Conservation (phyloP, 2,329 filamentous ascomycete genomes). For the Penicillium sumatraense region DNA sequence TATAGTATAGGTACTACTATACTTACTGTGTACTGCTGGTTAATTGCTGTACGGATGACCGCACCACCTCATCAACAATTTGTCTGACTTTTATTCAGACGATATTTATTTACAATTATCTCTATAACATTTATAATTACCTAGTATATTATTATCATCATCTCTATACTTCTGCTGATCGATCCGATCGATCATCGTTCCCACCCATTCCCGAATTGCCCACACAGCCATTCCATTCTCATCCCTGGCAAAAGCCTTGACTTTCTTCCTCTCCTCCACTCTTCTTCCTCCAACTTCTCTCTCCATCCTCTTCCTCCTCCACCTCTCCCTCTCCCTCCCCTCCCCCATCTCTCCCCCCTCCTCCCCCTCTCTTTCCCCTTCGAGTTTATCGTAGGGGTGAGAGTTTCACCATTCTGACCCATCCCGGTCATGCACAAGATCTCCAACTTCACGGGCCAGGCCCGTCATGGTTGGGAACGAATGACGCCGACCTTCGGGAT, state of each 20-base stretch:
- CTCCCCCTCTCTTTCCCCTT: conserved; percentile 29
- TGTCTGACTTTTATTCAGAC: no score
- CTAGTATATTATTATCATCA: no score
- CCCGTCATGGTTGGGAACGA: conserved; percentile 70
- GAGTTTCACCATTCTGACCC: conserved; percentile 31
- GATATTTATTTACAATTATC: no score
- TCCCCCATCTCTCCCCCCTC: conserved; percentile 11
- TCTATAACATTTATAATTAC: no score
- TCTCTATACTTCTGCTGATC: no score
- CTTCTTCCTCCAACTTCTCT: conserved; percentile 14
- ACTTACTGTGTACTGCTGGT: no score
- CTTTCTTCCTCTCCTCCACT: conserved; percentile 11
- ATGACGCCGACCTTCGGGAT: conserved; percentile 70
- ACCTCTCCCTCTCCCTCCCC: conserved; percentile 3
- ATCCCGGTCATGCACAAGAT: conserved; percentile 66
- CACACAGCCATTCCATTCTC: conserved; percentile 33
- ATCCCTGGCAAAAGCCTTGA: conserved; percentile 39
- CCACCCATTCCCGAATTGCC: conserved; percentile 35
- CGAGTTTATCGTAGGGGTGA: conserved; percentile 41
- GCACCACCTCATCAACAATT: no score
- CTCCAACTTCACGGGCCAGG: conserved; percentile 68
- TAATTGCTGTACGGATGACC: no score
- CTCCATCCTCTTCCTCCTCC: conserved; percentile 14
- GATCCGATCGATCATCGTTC: conserved; percentile 32
- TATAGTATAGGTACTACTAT: no score